Evolutionary conservation across 345 rosid genomes (phyloP).

Genomic region (Excoecaria cochinchinensis): DNA sequence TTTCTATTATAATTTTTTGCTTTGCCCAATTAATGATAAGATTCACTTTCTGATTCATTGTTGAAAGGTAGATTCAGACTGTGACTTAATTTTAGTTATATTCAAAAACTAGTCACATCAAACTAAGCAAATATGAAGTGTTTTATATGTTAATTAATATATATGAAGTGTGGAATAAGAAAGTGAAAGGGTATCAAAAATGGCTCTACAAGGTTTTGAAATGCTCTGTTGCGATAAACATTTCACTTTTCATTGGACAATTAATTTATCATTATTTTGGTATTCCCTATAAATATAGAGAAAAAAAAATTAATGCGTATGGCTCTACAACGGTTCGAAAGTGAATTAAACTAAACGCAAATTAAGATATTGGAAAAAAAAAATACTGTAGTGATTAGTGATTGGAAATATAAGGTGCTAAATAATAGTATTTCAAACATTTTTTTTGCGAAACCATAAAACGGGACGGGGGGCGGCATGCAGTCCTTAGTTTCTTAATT

Average conservation of each 20-base stretch:
- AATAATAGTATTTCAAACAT: too few relatives aligned
- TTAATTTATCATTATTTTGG: not conserved
- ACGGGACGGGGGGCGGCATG: too few relatives aligned
- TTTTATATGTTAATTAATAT: too few relatives aligned
- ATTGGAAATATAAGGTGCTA: too few relatives aligned
- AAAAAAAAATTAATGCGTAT: not conserved
- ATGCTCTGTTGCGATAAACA: not conserved
- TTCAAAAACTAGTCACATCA: not conserved
- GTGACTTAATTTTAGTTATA: not conserved
- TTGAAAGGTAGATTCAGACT: not conserved
- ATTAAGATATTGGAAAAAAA: not conserved
- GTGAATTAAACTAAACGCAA: not conserved
- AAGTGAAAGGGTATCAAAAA: not conserved
- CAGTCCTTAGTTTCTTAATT: too few relatives aligned
- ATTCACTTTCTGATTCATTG: not conserved
- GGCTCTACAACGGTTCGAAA: slow-evolving; percentile 3
- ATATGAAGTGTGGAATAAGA: not conserved
- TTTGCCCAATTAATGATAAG: not conserved
- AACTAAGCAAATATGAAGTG: too few relatives aligned
- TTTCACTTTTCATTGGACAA: not conserved
- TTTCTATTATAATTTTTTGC: not conserved
- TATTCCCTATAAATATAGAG: too few relatives aligned
- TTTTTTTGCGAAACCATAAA: too few relatives aligned
- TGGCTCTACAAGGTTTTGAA: slow-evolving; percentile 17
- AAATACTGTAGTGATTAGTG: too few relatives aligned